Evolutionary conservation across 2,329 filamentous ascomycete genomes (phyloP).

Genomic region (Penicillium janthinellum): DNA sequence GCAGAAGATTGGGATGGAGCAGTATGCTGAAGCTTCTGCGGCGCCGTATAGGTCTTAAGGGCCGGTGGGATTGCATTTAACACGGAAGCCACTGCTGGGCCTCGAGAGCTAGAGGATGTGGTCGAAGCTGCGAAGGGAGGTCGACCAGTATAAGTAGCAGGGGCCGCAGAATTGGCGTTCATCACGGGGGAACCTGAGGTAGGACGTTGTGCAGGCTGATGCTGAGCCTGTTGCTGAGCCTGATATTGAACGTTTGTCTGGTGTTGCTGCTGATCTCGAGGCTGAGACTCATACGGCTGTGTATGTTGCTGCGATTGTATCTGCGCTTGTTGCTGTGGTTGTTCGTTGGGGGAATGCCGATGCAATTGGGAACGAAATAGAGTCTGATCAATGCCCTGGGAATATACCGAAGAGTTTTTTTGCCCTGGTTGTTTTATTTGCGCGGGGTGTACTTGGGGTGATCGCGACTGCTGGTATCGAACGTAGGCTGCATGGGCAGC

Average conservation of each 20-base stretch:
- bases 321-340: neutral
- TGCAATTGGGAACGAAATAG: slow-evolving; percentile 1
- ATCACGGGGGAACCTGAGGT: neutral
- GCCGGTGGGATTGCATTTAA: neutral
- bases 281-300: neutral
- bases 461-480: neutral
- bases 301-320: neutral
- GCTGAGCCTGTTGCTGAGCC: neutral
- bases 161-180: neutral
- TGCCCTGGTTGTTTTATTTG: neutral
- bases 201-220: neutral
- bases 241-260: neutral
- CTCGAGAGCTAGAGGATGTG: neutral
- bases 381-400: slow-evolving; percentile 1
- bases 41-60: neutral
- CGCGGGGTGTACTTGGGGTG: neutral
- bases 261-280: neutral
- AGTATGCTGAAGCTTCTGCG: neutral
- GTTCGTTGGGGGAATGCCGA: neutral
- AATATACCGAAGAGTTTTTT: neutral
- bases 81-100: neutral
- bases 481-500: slow-evolving; percentile 2
- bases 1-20: neutral
- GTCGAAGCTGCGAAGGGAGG: neutral
- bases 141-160: neutral